Conservation (phyloP, 116 monocot species). For the Posidonia oceanica region DNA sequence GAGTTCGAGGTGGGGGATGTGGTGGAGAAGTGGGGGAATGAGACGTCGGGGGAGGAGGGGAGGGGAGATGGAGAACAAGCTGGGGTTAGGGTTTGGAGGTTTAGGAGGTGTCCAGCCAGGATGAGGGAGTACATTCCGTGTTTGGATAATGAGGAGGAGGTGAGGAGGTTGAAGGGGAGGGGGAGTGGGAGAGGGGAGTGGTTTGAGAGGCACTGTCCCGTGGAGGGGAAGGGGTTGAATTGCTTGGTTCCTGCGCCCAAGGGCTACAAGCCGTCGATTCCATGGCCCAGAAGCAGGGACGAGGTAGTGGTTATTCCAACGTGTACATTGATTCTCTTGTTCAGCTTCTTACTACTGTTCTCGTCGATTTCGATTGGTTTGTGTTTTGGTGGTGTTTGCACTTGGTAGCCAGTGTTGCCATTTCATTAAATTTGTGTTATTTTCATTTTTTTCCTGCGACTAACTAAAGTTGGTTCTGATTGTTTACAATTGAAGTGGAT, state of each 20-base stretch:
- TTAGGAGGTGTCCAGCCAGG: slow-evolving; percentile 38
- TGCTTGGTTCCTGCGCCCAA: slow-evolving; percentile 75
- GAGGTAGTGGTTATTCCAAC: slow-evolving; percentile 37
- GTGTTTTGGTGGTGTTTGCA: too few species aligned
- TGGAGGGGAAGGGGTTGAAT: slow-evolving; percentile 27
- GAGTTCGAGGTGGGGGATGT: slow-evolving; percentile 52
- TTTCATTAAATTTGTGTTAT: too few species aligned
- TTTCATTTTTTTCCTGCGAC: too few species aligned
- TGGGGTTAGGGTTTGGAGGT: slow-evolving; percentile 34
- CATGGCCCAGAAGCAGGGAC: slow-evolving; percentile 89
- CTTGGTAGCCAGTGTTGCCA: too few species aligned
- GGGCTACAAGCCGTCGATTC: slow-evolving; percentile 65
- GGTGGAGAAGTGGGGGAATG: slow-evolving; percentile 26
- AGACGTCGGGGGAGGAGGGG: slow-evolving; percentile 7
- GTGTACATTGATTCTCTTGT: background rate
- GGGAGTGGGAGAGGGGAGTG: slow-evolving; percentile 68
- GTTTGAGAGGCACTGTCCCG: slow-evolving; percentile 86
- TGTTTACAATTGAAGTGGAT: too few species aligned
- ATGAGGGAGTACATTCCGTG: slow-evolving; percentile 97
- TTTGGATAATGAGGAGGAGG: slow-evolving; percentile 78
- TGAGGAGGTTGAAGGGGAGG: slow-evolving; percentile 41
- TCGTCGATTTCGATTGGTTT: too few species aligned
- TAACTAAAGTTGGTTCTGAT: too few species aligned
- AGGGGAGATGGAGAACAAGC: background rate
- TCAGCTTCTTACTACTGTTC: too few species aligned